Conservation (phyloP, 2,329 filamentous ascomycete species). For the Geoglossum cookeanum region DNA sequence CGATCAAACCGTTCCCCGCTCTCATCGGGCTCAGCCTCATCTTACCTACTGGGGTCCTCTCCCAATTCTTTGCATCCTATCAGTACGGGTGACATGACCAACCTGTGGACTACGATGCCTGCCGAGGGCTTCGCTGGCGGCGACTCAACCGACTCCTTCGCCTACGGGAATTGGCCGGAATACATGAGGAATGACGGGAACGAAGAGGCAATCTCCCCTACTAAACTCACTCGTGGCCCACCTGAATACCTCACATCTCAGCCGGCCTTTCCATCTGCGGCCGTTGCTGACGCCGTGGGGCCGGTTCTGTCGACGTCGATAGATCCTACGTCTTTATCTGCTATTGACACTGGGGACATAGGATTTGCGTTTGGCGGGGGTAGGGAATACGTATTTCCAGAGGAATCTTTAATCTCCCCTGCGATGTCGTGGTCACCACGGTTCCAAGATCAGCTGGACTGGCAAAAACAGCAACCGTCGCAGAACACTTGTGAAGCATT, state of each 20-base stretch:
- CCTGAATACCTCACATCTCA: neutral
- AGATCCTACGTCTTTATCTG: neutral
- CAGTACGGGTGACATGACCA: neutral
- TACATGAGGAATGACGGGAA: conserved; percentile 3
- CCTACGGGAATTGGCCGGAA: conserved; percentile 4
- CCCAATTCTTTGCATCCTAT: neutral
- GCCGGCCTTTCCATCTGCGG: neutral
- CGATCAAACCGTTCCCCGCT: neutral
- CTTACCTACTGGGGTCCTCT: neutral
- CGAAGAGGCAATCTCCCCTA: neutral
- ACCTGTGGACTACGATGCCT: neutral
- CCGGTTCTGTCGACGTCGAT: neutral
- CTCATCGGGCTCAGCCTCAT: neutral
- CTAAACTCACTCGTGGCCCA: neutral
- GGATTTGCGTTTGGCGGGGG: neutral
- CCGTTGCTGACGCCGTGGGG: neutral
- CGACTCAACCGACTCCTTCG: neutral
- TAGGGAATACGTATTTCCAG: neutral
- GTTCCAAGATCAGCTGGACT: neutral
- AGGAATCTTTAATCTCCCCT: neutral
- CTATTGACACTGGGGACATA: neutral
- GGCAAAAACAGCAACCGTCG: neutral
- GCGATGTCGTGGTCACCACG: neutral
- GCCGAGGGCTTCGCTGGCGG: neutral
- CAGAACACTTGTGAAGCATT: neutral